phyloP scores from a whole-genome alignment of 192 early-diverging fungal genomes.

The Phycomyces blakesleeanus region DNA sequence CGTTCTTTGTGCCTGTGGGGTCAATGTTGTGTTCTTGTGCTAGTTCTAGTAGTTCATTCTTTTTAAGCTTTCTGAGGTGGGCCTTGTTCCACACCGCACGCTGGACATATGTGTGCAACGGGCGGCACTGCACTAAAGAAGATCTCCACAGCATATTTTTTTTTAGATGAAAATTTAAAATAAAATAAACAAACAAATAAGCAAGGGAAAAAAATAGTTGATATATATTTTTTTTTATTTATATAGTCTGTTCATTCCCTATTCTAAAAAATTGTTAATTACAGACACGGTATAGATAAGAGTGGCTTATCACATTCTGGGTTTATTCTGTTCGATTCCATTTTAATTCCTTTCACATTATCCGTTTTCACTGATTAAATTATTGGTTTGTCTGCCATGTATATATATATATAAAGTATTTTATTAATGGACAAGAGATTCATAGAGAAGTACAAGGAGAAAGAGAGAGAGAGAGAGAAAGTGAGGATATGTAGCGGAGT shows the following conservation, averaged over 20 bases:
- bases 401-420: too few relatives aligned
- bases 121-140: background rate
- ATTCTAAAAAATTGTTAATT: background rate
- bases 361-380: too few relatives aligned
- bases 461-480: background rate
- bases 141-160: background rate
- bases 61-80: slow-evolving; percentile 22
- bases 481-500: slow-evolving; percentile 3
- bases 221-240: too few relatives aligned
- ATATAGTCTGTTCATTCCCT: background rate
- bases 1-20: slow-evolving; percentile 23
- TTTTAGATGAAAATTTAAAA: background rate
- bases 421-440: background rate
- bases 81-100: slow-evolving; percentile 6
- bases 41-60: slow-evolving; percentile 16
- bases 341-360: background rate
- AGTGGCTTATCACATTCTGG: too few relatives aligned
- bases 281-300: too few relatives aligned
- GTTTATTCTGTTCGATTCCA: background rate
- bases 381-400: background rate
- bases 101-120: too few relatives aligned
- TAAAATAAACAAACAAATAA: background rate
- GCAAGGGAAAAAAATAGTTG: background rate
- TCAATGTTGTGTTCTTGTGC: slow-evolving; percentile 15
- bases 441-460: background rate